phyloP scores from a whole-genome alignment of 2,329 filamentous ascomycete species.

The Aureobasidium sp. region DNA sequence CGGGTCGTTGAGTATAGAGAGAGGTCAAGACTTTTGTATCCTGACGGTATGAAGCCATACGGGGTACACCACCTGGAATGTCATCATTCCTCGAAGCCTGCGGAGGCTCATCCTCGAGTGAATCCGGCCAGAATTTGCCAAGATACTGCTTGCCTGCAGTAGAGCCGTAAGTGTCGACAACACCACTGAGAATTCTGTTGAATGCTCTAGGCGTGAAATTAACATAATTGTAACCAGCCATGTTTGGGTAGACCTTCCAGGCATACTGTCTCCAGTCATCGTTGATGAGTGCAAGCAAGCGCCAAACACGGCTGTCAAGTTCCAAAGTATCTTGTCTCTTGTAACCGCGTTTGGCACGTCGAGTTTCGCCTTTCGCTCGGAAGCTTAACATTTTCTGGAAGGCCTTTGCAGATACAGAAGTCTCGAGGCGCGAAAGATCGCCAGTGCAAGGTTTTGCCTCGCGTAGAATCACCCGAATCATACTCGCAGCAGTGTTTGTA shows the following conservation, averaged over 20 bases:
- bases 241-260: conserved; percentile 24
- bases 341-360: neutral
- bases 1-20: neutral
- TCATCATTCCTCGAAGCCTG: neutral
- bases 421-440: neutral
- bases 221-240: conserved; percentile 2
- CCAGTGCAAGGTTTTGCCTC: neutral
- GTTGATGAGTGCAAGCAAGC: conserved; percentile 22
- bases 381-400: neutral
- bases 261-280: conserved; percentile 16
- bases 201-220: conserved; percentile 33
- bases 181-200: conserved; percentile 46
- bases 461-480: conserved; percentile 10
- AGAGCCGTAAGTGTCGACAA: conserved; percentile 43
- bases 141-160: conserved; percentile 41
- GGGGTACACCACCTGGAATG: neutral
- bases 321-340: neutral
- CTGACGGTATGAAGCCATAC: neutral
- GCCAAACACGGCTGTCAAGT: conserved; percentile 10
- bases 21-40: neutral
- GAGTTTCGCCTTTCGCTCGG: neutral
- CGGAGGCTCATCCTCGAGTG: neutral
- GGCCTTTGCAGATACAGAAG: neutral
- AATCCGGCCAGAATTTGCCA: conserved; percentile 37
- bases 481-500: neutral